A percentile compares a stretch with the other conserved stretches of the same genome.
Evolutionary conservation across 345 rosid genomes (phyloP).

Genomic region (Carallia pectinifolia): DNA sequence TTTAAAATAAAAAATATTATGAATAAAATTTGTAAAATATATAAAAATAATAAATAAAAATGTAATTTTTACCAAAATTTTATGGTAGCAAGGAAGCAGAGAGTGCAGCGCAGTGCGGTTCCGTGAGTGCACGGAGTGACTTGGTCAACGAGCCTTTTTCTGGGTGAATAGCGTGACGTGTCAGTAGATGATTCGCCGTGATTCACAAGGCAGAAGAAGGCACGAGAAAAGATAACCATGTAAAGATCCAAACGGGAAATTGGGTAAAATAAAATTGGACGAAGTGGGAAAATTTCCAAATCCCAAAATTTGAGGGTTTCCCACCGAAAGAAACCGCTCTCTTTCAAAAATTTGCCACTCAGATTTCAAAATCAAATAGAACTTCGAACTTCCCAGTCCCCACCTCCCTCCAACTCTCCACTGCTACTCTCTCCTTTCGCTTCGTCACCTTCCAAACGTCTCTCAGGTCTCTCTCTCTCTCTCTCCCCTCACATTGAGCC

Average conservation of each 20-base stretch:
- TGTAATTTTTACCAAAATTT: too few relatives aligned
- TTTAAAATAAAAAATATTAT: too few relatives aligned
- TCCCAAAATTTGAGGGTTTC: conserved; percentile 25
- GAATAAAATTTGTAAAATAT: too few relatives aligned
- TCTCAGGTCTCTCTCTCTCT: conserved; percentile 23
- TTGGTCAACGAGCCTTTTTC: background rate
- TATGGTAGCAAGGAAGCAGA: too few relatives aligned
- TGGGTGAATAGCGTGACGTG: background rate
- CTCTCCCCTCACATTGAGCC: background rate
- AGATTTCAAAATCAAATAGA: conserved; percentile 4
- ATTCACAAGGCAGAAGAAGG: too few relatives aligned
- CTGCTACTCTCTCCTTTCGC: background rate
- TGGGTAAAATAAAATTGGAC: background rate
- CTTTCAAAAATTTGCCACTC: conserved; percentile 9
- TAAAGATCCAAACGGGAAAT: background rate
- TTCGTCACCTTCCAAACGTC: conserved; percentile 2
- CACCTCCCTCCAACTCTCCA: background rate
- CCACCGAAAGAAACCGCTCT: conserved; percentile 34
- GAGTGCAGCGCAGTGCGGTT: too few relatives aligned
- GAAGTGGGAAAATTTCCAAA: conserved; percentile 16
- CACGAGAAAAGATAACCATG: background rate
- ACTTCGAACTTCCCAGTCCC: background rate
- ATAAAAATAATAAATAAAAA: too few relatives aligned
- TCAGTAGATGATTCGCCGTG: background rate
- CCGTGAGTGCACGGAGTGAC: too few relatives aligned